These are phyloP conservation scores for Sugiyamaella mastotermitis DNA, from an alignment of 805 yeast genomes.

Conservation along the genomic window DNA sequence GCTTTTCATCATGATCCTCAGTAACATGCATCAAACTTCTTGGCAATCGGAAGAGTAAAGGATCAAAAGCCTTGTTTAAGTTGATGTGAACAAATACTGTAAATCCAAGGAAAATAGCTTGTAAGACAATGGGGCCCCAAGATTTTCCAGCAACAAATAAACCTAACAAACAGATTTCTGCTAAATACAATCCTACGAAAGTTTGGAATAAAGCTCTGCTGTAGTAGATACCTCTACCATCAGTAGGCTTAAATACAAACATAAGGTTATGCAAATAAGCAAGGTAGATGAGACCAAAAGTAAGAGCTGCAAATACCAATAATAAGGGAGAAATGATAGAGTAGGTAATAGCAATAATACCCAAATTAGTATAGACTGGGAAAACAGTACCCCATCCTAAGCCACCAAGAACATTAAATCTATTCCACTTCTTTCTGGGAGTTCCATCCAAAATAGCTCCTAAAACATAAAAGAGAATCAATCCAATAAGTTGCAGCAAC, in stretches of 20 bases:
- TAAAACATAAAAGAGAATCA: slow-evolving; percentile 64
- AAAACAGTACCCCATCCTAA: slow-evolving; percentile 80
- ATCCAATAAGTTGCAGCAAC: slow-evolving; percentile 66
- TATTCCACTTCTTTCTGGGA: slow-evolving; percentile 87
- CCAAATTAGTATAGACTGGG: slow-evolving; percentile 71
- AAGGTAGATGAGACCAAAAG: slow-evolving; percentile 66
- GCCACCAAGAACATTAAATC: slow-evolving; percentile 55
- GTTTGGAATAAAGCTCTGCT: slow-evolving; percentile 88
- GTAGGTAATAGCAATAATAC: slow-evolving; percentile 67
- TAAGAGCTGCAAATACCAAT: slow-evolving; percentile 62
- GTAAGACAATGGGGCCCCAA: slow-evolving; percentile 88
- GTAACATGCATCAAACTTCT: slow-evolving; percentile 24
- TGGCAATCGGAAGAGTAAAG: slow-evolving; percentile 40
- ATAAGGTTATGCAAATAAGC: slow-evolving; percentile 74
- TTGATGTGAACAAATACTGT: slow-evolving; percentile 67
- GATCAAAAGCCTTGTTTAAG: slow-evolving; percentile 60
- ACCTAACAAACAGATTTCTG: slow-evolving; percentile 81
- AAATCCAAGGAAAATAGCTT: slow-evolving; percentile 54
- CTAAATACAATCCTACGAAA: slow-evolving; percentile 79
- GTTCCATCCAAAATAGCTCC: slow-evolving; percentile 73
- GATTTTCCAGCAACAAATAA: slow-evolving; percentile 84
- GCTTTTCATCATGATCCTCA: neutral
- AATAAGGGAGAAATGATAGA: slow-evolving; percentile 84
- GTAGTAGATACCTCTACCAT: slow-evolving; percentile 75
- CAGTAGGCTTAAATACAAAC: slow-evolving; percentile 64